Evolutionary conservation across 75 land plant species (phyloP).

Genomic region (Picea glauca): DNA sequence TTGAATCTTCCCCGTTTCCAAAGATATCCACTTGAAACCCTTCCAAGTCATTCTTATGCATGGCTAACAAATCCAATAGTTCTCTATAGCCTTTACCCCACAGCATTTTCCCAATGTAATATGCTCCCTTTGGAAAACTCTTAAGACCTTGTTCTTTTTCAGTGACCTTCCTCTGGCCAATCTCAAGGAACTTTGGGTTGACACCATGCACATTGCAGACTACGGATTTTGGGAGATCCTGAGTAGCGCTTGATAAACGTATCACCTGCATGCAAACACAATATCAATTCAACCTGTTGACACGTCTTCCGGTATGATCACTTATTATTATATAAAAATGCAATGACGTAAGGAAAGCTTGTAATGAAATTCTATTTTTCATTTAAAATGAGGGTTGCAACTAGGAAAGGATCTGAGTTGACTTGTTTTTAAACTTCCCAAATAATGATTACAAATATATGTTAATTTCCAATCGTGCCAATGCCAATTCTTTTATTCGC

Average conservation of each 20-base stretch:
- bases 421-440: background rate
- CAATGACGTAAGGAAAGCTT: background rate
- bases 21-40: slow-evolving; percentile 69
- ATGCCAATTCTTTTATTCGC: no score
- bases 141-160: slow-evolving; percentile 32
- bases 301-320: background rate
- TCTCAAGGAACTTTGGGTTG: slow-evolving; percentile 79
- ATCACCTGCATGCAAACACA: slow-evolving; percentile 48
- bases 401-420: no score
- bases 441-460: background rate
- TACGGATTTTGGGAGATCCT: slow-evolving; percentile 68
- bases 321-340: background rate
- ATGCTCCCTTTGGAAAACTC: slow-evolving; percentile 65
- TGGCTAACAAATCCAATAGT: slow-evolving; percentile 52
- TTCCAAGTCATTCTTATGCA: slow-evolving; percentile 49
- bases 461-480: no score
- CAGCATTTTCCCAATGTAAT: slow-evolving; percentile 89
- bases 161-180: slow-evolving; percentile 48
- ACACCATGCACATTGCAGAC: slow-evolving; percentile 96
- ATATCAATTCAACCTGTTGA: background rate
- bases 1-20: slow-evolving; percentile 82
- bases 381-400: background rate
- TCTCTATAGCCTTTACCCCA: slow-evolving; percentile 91
- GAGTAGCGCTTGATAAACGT: slow-evolving; percentile 81
- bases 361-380: background rate